Conservation (phyloP, 495 filamentous ascomycete species). For the Aspergillus panamensis region DNA sequence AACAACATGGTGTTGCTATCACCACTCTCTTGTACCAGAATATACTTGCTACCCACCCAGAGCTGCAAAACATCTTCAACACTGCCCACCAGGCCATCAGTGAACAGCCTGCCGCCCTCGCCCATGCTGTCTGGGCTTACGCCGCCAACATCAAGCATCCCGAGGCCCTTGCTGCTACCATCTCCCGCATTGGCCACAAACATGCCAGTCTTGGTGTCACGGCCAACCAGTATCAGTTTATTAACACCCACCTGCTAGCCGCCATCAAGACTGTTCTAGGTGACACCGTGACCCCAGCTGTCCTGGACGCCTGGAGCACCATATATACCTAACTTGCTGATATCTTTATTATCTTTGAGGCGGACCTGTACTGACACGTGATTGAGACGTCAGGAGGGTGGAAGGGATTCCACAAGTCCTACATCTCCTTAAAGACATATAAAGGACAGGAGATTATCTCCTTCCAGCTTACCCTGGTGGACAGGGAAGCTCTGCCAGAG, state of each 20-base stretch:
- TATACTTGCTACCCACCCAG: slow-evolving; percentile 52
- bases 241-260: slow-evolving; percentile 56
- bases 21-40: slow-evolving; percentile 59
- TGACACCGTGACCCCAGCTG: slow-evolving; percentile 52
- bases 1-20: slow-evolving; percentile 57
- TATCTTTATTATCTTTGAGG: slow-evolving; percentile 58
- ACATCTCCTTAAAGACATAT: slow-evolving; percentile 52
- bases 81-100: slow-evolving; percentile 56
- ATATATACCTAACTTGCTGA: slow-evolving; percentile 61
- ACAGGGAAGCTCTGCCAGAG: slow-evolving; percentile 47
- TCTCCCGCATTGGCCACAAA: slow-evolving; percentile 64
- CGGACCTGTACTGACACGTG: slow-evolving; percentile 49
- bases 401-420: slow-evolving; percentile 58
- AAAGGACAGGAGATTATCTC: slow-evolving; percentile 58
- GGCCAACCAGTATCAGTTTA: slow-evolving; percentile 59
- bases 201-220: slow-evolving; percentile 61
- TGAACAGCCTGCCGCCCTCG: slow-evolving; percentile 59
- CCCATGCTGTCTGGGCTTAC: slow-evolving; percentile 58
- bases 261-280: slow-evolving; percentile 60
- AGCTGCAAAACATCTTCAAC: slow-evolving; percentile 61
- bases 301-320: slow-evolving; percentile 58
- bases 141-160: slow-evolving; percentile 63
- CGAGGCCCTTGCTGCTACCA: slow-evolving; percentile 49
- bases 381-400: slow-evolving; percentile 35
- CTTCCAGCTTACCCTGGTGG: slow-evolving; percentile 58